Percentiles rank a stretch among this genome's conserved stretches.
Evolutionary conservation across 495 filamentous ascomycete species (phyloP).

Genomic region (Parathielavia appendiculata): DNA sequence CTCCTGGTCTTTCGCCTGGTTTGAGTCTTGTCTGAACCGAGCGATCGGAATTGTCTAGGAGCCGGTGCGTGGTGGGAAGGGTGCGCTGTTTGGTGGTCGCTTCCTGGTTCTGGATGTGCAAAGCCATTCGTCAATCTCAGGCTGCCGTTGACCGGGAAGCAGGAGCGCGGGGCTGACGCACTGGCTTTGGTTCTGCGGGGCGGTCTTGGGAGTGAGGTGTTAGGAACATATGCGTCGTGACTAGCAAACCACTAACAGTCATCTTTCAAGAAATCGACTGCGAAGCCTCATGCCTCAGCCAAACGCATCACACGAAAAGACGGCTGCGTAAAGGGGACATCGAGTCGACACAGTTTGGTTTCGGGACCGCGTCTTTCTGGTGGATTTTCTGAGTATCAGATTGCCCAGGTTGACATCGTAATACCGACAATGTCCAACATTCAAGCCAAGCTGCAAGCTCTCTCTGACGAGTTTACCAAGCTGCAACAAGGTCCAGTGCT

Average conservation of each 20-base stretch:
- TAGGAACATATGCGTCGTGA: accelerated
- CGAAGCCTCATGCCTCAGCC: neutral
- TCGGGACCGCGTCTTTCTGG: constrained; percentile 1
- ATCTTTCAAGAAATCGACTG: neutral
- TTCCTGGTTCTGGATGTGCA: neutral
- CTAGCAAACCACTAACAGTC: neutral
- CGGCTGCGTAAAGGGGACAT: constrained; percentile 7
- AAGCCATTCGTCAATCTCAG: constrained; percentile 4
- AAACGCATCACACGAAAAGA: constrained; percentile 1
- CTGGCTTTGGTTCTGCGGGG: constrained; percentile 10
- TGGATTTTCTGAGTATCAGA: neutral
- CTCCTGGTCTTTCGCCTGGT: no score
- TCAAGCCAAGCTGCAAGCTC: constrained; percentile 61
- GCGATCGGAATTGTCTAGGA: no score
- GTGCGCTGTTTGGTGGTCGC: neutral
- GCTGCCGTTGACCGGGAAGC: constrained; percentile 28
- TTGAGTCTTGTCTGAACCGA: no score
- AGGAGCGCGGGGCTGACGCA: constrained; percentile 31
- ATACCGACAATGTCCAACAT: constrained; percentile 42
- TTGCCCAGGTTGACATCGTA: neutral
- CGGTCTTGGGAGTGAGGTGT: no score
- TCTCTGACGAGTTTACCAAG: constrained; percentile 82
- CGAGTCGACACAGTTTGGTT: neutral
- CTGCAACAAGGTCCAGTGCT: constrained; percentile 66
- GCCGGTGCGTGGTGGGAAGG: neutral